Evolutionary conservation across 495 filamentous ascomycete species (phyloP).

Genomic region (Hypoxylon lienhwacheense): DNA sequence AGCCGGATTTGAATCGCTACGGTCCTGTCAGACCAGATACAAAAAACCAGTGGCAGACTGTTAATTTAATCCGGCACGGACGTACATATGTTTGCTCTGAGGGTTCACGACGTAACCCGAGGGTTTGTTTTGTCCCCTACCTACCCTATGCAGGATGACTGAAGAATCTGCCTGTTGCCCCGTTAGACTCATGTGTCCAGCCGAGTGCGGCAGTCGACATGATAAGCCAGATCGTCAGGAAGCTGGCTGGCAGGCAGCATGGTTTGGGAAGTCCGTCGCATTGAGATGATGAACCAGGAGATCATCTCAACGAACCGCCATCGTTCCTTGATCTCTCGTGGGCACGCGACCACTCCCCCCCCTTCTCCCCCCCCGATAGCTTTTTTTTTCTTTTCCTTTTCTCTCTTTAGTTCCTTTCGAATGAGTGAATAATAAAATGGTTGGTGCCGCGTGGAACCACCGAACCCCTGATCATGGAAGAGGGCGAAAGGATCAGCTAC

Average conservation of each 20-base stretch:
- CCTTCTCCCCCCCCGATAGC: no score
- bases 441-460: background rate
- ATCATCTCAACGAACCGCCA: background rate
- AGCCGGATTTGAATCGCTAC: background rate
- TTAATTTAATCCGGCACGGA: slow-evolving; percentile 2
- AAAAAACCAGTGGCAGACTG: slow-evolving; percentile 19
- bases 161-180: background rate
- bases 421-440: no score
- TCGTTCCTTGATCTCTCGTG: background rate
- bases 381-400: no score
- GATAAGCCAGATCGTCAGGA: background rate
- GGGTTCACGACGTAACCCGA: slow-evolving; percentile 9
- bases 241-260: background rate
- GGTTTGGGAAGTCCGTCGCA: background rate
- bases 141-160: slow-evolving; percentile 7
- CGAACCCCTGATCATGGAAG: slow-evolving; percentile 8
- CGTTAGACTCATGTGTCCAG: slow-evolving; percentile 5
- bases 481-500: slow-evolving; percentile 14
- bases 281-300: slow-evolving; percentile 1
- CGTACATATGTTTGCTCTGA: slow-evolving; percentile 26
- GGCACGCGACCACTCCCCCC: no score
- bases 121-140: slow-evolving; percentile 1
- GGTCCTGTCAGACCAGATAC: no score
- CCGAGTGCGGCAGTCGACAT: background rate
- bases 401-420: no score